These are phyloP conservation scores for Erythrobasidium yunnanense DNA, from an alignment of 768 basidiomycete species.

Conservation along the genomic window DNA sequence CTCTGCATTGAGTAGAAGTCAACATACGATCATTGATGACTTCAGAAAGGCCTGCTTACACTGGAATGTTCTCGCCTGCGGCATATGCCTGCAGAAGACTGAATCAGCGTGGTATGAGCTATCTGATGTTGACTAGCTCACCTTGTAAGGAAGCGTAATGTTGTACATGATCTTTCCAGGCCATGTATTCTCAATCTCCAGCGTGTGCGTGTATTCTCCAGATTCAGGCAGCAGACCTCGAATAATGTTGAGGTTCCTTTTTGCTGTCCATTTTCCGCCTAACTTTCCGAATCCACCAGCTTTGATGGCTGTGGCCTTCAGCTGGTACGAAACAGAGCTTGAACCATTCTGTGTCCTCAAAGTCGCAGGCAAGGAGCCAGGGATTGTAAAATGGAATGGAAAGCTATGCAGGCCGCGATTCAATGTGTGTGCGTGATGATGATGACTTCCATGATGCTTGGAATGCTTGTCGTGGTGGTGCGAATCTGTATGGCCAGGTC, in stretches of 20 bases:
- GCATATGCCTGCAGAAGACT: constrained; percentile 56
- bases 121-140: too few species aligned
- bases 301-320: constrained; percentile 71
- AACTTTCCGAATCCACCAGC: constrained; percentile 49
- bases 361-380: constrained; percentile 72
- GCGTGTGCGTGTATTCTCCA: constrained; percentile 86
- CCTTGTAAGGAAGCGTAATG: constrained; percentile 73
- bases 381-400: constrained; percentile 78
- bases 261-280: constrained; percentile 56
- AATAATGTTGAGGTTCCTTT: constrained; percentile 55
- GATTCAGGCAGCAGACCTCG: constrained; percentile 69
- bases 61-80: constrained; percentile 70
- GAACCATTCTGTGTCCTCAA: constrained; percentile 48
- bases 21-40: background rate
- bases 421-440: constrained; percentile 59
- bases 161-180: constrained; percentile 89
- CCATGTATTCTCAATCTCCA: constrained; percentile 95
- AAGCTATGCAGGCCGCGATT: constrained; percentile 92
- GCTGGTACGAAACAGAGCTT: constrained; percentile 71
- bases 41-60: constrained; percentile 43
- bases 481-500: background rate
- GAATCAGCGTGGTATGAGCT: background rate
- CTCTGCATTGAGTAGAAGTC: background rate
- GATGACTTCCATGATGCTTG: constrained; percentile 39
- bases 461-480: constrained; percentile 3